A percentile compares a stretch with the other conserved stretches of the same genome.
Conservation (phyloP, 2,329 filamentous ascomycete genomes). For the Phialemonium atrogriseum region DNA sequence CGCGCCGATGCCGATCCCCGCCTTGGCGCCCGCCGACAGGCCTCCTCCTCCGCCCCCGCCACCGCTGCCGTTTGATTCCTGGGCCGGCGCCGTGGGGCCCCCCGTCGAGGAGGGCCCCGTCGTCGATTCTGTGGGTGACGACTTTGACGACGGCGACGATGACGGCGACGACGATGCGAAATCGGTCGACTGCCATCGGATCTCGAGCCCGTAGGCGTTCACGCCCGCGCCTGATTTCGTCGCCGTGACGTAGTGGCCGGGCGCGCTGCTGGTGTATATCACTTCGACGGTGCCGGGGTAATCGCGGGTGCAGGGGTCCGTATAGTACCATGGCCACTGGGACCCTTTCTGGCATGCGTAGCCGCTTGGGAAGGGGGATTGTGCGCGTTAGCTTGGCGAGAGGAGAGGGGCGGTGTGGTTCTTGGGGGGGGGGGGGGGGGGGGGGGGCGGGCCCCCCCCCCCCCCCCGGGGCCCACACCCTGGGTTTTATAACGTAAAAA, state of each 20-base stretch:
- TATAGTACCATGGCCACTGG: not conserved
- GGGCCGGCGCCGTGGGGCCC: too few relatives aligned
- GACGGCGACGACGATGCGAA: not conserved
- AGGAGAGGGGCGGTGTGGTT: too few relatives aligned
- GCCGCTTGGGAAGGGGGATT: not conserved
- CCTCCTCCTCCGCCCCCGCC: too few relatives aligned
- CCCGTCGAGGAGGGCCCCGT: not conserved
- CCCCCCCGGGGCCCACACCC: too few relatives aligned
- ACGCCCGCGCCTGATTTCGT: not conserved
- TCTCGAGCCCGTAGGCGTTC: slow-evolving; percentile 2
- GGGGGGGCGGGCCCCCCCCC: too few relatives aligned
- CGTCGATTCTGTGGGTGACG: not conserved
- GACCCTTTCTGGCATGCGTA: slow-evolving; percentile 1
- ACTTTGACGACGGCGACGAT: not conserved
- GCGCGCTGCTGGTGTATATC: not conserved
- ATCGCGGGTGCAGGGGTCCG: not conserved
- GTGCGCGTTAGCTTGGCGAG: not conserved
- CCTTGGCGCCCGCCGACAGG: not conserved
- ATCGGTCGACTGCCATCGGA: slow-evolving; percentile 3
- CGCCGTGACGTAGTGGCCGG: not conserved
- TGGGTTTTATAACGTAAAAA: too few relatives aligned
- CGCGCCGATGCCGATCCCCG: slow-evolving; percentile 1
- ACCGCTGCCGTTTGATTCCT: too few relatives aligned
- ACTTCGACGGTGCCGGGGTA: not conserved
- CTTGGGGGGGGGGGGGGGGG: too few relatives aligned